Base-by-base conservation (phyloP, 257 asterid genomes). In the Jaltomata sinuosa region DNA sequence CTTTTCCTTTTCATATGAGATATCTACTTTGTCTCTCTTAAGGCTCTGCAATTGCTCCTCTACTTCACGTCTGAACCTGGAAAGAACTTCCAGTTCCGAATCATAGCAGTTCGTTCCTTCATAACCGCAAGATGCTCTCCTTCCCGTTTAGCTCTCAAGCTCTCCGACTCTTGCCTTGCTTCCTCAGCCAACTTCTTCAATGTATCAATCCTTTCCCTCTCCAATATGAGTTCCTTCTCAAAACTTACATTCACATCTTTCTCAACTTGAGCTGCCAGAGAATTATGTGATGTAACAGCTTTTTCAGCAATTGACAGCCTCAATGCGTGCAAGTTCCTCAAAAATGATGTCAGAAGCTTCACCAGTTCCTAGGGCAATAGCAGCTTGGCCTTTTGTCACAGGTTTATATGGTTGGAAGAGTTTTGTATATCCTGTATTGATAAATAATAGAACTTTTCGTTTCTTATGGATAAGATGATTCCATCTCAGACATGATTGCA, bases 401-500 rank as follows among this genome's bases (percentile, higher is more conserved):
- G 99, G 98, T 85, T 97, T 97, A 64, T 90, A 93, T 62, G 99
- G 98, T 91, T 97, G 99, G 94, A 95, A 97, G 78, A 95, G 92
- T 87, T 98, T 91, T 77, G 99, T 94, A 84, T 91, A 97, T 74
- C 99, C 99, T 97, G 91, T 83, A 84, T 80, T 54, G 52, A 71
- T 18, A 85, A 59, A 57, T 52, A 72, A 19, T 27, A 27, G 54
- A 38, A 27, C 16, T 72, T 38, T 32, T n/a, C 50, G n/a, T 36
- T 62, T 84, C 57, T 29, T 42, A 62, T 49, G 78, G 55, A 45
- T 83, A 81, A 84, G 76, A 84, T 74, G 29, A 45, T 42, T 1
- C 40, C 80, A n/a, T 29, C 31, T 74, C 80, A 45, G 57, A 74
- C 0, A 71, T 15, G 79, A n/a, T 74, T 25, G 65, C 65, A n/a